Base-by-base conservation (phyloP, 2,329 filamentous ascomycete species). In the Phialophora tarda region DNA sequence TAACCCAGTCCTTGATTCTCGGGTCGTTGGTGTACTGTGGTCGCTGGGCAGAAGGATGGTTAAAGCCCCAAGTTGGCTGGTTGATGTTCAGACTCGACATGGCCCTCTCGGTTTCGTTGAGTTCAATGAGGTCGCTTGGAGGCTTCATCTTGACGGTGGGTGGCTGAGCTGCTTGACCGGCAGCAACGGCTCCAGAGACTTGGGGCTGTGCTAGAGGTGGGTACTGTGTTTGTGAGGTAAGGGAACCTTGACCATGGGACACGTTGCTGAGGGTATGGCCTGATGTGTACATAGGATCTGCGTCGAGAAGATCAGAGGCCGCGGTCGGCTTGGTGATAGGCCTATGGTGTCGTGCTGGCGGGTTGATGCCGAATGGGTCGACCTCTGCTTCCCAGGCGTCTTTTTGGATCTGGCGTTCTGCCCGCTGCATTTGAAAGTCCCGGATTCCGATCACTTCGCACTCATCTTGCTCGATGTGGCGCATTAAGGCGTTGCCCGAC, bases 391-490 rank as follows among this genome's bases (percentile, higher is more conserved):
- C 41, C 70, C 77, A 72, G 1, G 71, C 74, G 55, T 75, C 75
- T 62, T 76, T 79, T 60, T 83, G 74, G 48, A 86, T 76, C 34
- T 79, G 74, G 71, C 84, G 86, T 73, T 85, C 82, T 17, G 82
- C 78, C 24, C 85, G 78, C 55, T 83, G 78, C n/a, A 78, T 77
- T 17, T 79, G 73, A 66, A 87, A 85, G 12, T 82, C 76, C 0
- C 73, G 65, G 0, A 76, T 69, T 1, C 69, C 71, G 67, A 87
- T 83, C 2, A 74, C 74, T 0, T 69, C 56, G 72, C 86, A 89
- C 41, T 82, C 74, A 23, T 81, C 81, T 10, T 79, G 77, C 71
- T 88, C 85, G 23, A 88, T 79, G 69, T 89, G 86, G 17, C 76
- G 75, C 64, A 88, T 82, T 47, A 87, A 74, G 4, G 77, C 76